phyloP scores from a whole-genome alignment of 352 stramenopile species.

The Globisporangium nodosum region DNA sequence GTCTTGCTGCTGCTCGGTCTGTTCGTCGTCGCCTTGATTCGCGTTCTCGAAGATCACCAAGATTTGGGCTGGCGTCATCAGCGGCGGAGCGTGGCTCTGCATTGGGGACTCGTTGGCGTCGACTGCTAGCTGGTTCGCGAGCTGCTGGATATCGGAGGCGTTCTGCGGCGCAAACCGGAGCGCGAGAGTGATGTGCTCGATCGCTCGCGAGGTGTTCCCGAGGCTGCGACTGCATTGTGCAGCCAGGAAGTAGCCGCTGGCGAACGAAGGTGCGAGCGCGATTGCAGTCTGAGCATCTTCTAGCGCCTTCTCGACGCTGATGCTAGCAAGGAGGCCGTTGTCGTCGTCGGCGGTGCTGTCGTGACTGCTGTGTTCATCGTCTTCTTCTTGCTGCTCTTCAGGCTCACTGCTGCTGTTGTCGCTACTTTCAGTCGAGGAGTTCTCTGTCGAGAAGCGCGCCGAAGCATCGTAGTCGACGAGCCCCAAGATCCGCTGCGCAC shows the following conservation, averaged over 20 bases:
- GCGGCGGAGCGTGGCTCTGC: slow-evolving; percentile 1
- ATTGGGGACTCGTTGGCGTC: slow-evolving; percentile 16
- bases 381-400: slow-evolving; percentile 6
- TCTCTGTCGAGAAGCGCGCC: slow-evolving; percentile 11
- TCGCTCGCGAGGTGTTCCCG: slow-evolving; percentile 23
- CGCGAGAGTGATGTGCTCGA: slow-evolving; percentile 19
- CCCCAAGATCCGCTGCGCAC: slow-evolving; percentile 26
- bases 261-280: slow-evolving; percentile 1
- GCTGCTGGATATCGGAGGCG: slow-evolving; percentile 18
- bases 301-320: slow-evolving; percentile 31
- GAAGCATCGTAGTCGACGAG: slow-evolving; percentile 38
- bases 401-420: slow-evolving; percentile 12
- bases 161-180: slow-evolving; percentile 15
- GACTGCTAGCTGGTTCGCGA: slow-evolving; percentile 27
- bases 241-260: slow-evolving; percentile 24
- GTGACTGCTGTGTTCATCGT: background rate
- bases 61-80: slow-evolving; percentile 10
- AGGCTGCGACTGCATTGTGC: slow-evolving; percentile 37
- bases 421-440: background rate
- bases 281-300: slow-evolving; percentile 27
- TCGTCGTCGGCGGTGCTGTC: background rate
- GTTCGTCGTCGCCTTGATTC: slow-evolving; percentile 6
- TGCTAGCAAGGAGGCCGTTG: slow-evolving; percentile 14
- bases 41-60: slow-evolving; percentile 7
- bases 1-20: slow-evolving; percentile 10